These are phyloP conservation scores for Metschnikowia kofuensis DNA, from an alignment of 805 yeast species.

Conservation along the genomic window DNA sequence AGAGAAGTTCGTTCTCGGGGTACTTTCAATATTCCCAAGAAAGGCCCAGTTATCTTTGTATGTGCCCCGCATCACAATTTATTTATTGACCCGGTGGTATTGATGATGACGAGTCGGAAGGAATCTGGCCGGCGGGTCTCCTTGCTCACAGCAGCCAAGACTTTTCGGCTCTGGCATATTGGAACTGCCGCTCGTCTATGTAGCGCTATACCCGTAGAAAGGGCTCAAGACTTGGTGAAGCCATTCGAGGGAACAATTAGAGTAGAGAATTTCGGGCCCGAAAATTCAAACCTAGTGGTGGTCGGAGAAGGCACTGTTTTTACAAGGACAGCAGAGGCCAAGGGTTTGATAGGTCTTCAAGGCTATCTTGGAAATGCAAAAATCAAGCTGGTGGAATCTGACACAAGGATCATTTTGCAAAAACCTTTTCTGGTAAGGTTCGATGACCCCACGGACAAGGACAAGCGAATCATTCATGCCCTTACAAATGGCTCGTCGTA, in stretches of 20 bases:
- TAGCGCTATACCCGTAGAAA: slow-evolving; percentile 40
- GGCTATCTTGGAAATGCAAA: slow-evolving; percentile 34
- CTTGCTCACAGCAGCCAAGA: slow-evolving; percentile 36
- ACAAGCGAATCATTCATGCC: slow-evolving; percentile 14
- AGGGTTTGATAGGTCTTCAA: slow-evolving; percentile 38
- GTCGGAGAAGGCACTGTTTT: slow-evolving; percentile 36
- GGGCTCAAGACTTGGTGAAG: slow-evolving; percentile 39
- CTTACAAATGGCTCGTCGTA: slow-evolving; percentile 28
- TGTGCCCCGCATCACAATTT: slow-evolving; percentile 45
- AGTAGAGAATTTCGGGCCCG: slow-evolving; percentile 19
- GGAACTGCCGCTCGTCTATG: slow-evolving; percentile 33
- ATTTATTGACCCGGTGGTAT: slow-evolving; percentile 39
- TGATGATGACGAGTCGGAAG: slow-evolving; percentile 35
- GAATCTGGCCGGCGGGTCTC: slow-evolving; percentile 31
- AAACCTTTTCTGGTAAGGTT: slow-evolving; percentile 24
- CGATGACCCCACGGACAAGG: slow-evolving; percentile 11
- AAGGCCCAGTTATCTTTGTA: slow-evolving; percentile 39
- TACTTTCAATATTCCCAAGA: slow-evolving; percentile 35
- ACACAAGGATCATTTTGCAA: slow-evolving; percentile 25
- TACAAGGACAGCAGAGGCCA: slow-evolving; percentile 29
- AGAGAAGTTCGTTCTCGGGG: slow-evolving; percentile 39
- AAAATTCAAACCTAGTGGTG: slow-evolving; percentile 18
- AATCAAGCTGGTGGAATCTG: slow-evolving; percentile 29
- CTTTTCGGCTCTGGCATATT: slow-evolving; percentile 29
- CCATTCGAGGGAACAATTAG: slow-evolving; percentile 29